Conservation (phyloP, 2,329 filamentous ascomycete species). For the Bertia moriformis region DNA sequence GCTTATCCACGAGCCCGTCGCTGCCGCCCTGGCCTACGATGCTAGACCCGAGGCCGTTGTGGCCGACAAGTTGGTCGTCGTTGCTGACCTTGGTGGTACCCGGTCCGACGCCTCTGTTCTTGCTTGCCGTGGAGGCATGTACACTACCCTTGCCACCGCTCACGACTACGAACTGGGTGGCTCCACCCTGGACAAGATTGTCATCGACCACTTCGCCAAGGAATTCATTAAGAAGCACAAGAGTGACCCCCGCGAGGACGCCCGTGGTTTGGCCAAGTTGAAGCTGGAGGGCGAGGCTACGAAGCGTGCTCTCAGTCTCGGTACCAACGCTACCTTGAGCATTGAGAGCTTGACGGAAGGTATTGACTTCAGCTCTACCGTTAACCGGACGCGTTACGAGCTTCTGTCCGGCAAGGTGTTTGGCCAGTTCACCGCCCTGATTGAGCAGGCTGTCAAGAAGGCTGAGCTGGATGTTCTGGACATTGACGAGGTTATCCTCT, state of each 20-base stretch:
- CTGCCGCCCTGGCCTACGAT: conserved; percentile 58
- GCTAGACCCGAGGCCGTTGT: conserved; percentile 42
- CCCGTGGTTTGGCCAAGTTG: conserved; percentile 75
- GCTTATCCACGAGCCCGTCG: conserved; percentile 56
- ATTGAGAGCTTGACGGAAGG: conserved; percentile 83
- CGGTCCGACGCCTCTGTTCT: conserved; percentile 57
- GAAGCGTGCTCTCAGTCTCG: conserved; percentile 82
- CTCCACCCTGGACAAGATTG: conserved; percentile 49
- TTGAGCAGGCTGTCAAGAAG: conserved; percentile 78
- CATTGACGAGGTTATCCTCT: conserved; percentile 85
- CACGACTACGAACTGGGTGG: conserved; percentile 64
- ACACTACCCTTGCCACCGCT: conserved; percentile 58
- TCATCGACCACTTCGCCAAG: conserved; percentile 63
- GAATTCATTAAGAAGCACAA: conserved; percentile 90
- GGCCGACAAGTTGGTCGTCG: conserved; percentile 53
- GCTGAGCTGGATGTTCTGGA: conserved; percentile 83
- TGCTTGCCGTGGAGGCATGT: conserved; percentile 59
- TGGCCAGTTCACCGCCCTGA: conserved; percentile 70
- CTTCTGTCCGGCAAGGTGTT: conserved; percentile 77
- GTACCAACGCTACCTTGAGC: conserved; percentile 77
- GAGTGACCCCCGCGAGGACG: conserved; percentile 69
- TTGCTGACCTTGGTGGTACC: conserved; percentile 58
- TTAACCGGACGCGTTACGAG: conserved; percentile 90
- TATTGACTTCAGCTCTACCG: conserved; percentile 76
- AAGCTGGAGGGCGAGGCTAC: conserved; percentile 80